Evolutionary conservation across 345 rosid genomes (phyloP).

Genomic region (Durio zibethinus): DNA sequence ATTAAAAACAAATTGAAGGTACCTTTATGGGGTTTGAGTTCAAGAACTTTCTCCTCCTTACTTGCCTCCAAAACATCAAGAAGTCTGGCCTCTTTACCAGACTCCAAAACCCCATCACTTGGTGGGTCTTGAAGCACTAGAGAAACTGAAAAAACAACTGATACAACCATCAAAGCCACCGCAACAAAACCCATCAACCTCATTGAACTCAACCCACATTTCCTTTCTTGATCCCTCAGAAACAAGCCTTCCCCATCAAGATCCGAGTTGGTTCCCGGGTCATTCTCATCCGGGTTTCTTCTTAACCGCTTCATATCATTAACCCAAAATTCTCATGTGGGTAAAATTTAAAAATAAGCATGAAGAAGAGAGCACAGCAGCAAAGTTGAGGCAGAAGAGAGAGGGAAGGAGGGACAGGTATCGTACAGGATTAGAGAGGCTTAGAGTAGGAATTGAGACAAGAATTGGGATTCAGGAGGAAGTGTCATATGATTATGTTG

Average conservation of each 20-base stretch:
- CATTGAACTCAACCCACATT: constrained; percentile 22
- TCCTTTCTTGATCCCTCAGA: constrained; percentile 30
- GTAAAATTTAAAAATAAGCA: background rate
- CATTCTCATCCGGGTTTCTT: constrained; percentile 18
- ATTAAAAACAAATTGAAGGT: background rate
- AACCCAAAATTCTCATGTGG: background rate
- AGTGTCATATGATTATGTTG: background rate
- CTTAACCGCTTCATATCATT: constrained; percentile 37
- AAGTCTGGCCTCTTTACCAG: constrained; percentile 8
- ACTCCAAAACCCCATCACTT: constrained; percentile 27
- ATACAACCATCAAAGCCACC: constrained; percentile 31
- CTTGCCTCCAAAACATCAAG: constrained; percentile 22
- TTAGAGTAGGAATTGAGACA: background rate
- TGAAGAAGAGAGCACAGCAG: background rate
- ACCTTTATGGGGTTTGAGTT: constrained; percentile 30
- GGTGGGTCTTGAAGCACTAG: constrained; percentile 47
- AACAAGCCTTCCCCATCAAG: constrained; percentile 5
- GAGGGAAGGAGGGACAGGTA: background rate
- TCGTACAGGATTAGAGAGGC: background rate
- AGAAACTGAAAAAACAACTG: constrained; percentile 41
- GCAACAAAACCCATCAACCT: constrained; percentile 35
- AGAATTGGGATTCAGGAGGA: background rate
- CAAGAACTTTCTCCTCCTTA: constrained; percentile 6
- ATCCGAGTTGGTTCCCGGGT: constrained; percentile 22
- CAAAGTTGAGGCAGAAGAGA: background rate